A percentile compares a stretch with the other conserved stretches of the same genome.
Evolutionary conservation across 2,329 filamentous ascomycete species (phyloP).

Genomic region (Raffaelea albimanens): DNA sequence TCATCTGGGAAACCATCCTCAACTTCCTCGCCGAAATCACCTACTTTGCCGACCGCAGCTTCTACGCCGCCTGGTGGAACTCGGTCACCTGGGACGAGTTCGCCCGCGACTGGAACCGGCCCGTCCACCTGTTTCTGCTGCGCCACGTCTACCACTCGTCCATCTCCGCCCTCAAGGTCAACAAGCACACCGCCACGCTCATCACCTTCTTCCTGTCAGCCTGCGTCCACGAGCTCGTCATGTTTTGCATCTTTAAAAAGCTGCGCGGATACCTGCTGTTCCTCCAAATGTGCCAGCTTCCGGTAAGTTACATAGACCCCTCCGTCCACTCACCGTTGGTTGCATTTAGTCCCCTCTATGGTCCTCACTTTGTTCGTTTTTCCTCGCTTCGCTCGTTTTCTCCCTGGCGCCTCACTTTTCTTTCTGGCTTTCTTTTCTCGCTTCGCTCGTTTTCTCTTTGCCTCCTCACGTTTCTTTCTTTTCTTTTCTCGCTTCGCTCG

Average conservation of each 20-base stretch:
- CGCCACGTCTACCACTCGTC: slow-evolving; percentile 72
- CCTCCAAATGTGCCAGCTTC: slow-evolving; percentile 67
- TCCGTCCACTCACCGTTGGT: too few relatives aligned
- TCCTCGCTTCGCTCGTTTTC: background rate
- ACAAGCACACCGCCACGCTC: slow-evolving; percentile 61
- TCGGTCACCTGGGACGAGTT: slow-evolving; percentile 63
- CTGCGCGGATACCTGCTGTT: slow-evolving; percentile 63
- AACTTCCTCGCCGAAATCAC: slow-evolving; percentile 72
- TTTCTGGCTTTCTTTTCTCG: background rate
- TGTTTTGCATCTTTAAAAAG: slow-evolving; percentile 75
- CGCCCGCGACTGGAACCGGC: slow-evolving; percentile 68
- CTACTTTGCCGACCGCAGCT: slow-evolving; percentile 66
- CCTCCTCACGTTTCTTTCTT: background rate
- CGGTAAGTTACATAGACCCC: too few relatives aligned
- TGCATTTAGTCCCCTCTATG: background rate
- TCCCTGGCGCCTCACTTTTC: background rate
- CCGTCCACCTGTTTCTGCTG: slow-evolving; percentile 68
- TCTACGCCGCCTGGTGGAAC: slow-evolving; percentile 60
- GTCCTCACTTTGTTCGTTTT: too few relatives aligned
- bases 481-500: too few relatives aligned
- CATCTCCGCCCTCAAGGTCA: slow-evolving; percentile 63
- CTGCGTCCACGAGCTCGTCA: slow-evolving; percentile 64
- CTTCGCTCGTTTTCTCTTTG: background rate
- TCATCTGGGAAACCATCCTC: slow-evolving; percentile 69
- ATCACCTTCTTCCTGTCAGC: slow-evolving; percentile 67